phyloP scores from a whole-genome alignment of 1,139 yeast species.

The Yamadazyma epiphylla region DNA sequence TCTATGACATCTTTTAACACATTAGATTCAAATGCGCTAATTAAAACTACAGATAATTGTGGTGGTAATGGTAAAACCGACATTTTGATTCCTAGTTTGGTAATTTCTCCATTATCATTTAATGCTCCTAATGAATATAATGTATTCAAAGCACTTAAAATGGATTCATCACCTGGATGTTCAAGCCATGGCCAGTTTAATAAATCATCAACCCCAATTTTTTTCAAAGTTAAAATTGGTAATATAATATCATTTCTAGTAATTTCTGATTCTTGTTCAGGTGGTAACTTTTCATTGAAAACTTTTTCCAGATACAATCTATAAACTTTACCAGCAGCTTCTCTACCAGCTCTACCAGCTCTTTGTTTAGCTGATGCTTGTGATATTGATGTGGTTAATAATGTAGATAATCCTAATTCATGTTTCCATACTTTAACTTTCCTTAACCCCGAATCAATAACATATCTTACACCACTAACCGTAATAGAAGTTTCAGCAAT shows the following conservation, averaged over 20 bases:
- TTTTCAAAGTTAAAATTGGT: conserved; percentile 79
- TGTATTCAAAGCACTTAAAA: conserved; percentile 73
- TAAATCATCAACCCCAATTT: conserved; percentile 78
- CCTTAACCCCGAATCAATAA: conserved; percentile 86
- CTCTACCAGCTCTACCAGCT: conserved; percentile 99
- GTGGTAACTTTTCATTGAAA: conserved; percentile 51
- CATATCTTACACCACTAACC: conserved; percentile 92
- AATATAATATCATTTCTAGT: conserved; percentile 80
- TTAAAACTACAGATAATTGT: conserved; percentile 81
- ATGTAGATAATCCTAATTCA: conserved; percentile 83
- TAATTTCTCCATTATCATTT: conserved; percentile 70
- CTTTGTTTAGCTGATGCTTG: conserved; percentile 94
- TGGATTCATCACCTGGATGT: conserved; percentile 77
- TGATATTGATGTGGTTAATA: conserved; percentile 87
- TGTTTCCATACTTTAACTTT: conserved; percentile 95
- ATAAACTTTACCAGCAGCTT: conserved; percentile 81
- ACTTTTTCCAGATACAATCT: conserved; percentile 76
- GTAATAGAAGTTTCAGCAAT: conserved; percentile 98
- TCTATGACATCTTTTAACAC: conserved; percentile 72
- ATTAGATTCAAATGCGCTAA: conserved; percentile 59
- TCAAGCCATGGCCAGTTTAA: conserved; percentile 91
- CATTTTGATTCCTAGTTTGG: conserved; percentile 77
- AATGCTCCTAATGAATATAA: conserved; percentile 78
- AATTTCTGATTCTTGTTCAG: conserved; percentile 91
- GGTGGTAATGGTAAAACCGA: conserved; percentile 89